Base-by-base conservation (phyloP, 2,329 filamentous ascomycete genomes). In the Cryphonectria carpinicola region DNA sequence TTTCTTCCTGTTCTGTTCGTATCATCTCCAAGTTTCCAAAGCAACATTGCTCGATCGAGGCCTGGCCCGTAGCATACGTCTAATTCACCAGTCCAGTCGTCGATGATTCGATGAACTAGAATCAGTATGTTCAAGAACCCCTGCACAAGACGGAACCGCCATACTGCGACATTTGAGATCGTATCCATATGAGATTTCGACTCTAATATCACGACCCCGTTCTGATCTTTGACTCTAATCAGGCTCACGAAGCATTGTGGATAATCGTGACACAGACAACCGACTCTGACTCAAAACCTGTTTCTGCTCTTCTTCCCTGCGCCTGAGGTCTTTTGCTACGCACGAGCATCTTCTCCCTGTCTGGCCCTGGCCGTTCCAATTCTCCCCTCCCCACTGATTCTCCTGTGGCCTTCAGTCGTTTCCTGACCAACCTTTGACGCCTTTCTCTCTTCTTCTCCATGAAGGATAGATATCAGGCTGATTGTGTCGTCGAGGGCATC, bases 241-340 rank as follows among this genome's bases (percentile, higher is more conserved):
- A 41, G 35, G 32, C 25, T 52, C 66, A 22, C 28, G 4, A 28
- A 35, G 46, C 58, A 32, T 58, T 35, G 58, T 49, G 49, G 63
- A 32, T 2, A 32, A 37, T 28, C 32, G 71, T 72, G 63, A 25
- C 32, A 69, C 71, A 56, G 32, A 62, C 25, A 61, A 56, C 56
- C 19, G 58, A 58, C 49, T 35, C 56, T 71, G 69, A 66, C 58
- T 71, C 69, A 71, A 56, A 64, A 37, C 37, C 0, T 67, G 71
- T 69, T 66, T 69, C 62, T 70, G 35, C 32, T 39, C 25, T 66
- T 66, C 65, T n/a, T 65, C 19, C 41, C 65, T 37, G 4, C 49
- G 17, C 64, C 66, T 58, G 54, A 58, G 28, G 28, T 7, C 54
- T 19, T 19, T 32, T 25, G 28, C 14, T 35, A 13, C 28, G 67